Conservation (phyloP, 805 yeast genomes). For the Starmera dryadoides region DNA sequence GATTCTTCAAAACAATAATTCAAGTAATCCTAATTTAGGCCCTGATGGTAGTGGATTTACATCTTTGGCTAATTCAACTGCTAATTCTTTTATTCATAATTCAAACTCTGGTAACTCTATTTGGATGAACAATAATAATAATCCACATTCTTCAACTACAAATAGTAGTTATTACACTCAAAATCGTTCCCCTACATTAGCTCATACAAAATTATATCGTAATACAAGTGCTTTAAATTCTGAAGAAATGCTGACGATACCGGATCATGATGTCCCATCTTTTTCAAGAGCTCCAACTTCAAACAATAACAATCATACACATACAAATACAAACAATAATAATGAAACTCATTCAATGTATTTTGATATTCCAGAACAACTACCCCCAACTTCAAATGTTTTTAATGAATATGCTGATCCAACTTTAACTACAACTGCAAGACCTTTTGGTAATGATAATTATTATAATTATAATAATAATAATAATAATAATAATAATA, state of each 20-base stretch:
- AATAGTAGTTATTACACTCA: constrained; percentile 2
- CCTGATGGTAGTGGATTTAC: too few relatives aligned
- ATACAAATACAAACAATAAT: not conserved
- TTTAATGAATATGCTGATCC: constrained; percentile 21
- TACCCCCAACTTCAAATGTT: constrained; percentile 6
- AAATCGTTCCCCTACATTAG: constrained; percentile 7
- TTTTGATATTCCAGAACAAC: constrained; percentile 17
- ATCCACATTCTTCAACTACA: too few relatives aligned
- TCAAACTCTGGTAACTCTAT: too few relatives aligned
- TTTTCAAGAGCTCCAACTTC: not conserved
- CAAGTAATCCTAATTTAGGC: too few relatives aligned
- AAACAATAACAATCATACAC: not conserved
- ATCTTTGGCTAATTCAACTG: too few relatives aligned
- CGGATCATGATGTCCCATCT: constrained; percentile 8
- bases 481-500: not conserved
- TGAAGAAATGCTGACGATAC: constrained; percentile 18
- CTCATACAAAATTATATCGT: constrained; percentile 11
- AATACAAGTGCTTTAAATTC: constrained; percentile 16
- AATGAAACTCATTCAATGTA: constrained; percentile 12
- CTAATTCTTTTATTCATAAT: too few relatives aligned
- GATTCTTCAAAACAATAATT: constrained; percentile 1
- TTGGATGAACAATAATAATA: too few relatives aligned
- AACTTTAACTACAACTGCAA: constrained; percentile 15
- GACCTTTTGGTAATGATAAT: not conserved
- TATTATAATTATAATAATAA: not conserved